Conservation (phyloP, 306 rosid species). For the Glycine latifolia region DNA sequence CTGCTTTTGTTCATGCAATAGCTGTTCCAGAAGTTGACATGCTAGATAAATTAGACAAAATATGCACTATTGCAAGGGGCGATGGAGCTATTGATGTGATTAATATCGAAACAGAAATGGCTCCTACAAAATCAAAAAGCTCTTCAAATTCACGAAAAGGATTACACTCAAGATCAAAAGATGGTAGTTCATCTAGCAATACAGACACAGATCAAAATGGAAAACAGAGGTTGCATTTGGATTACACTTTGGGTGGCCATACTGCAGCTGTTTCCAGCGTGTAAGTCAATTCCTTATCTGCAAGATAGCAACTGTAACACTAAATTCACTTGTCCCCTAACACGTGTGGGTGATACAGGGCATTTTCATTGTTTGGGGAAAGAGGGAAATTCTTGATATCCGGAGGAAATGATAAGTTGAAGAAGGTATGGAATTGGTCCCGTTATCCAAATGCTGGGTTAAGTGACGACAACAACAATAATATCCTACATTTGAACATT, state of each 20-base stretch:
- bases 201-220: constrained; percentile 55
- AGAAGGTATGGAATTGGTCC: constrained; percentile 91
- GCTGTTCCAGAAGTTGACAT: constrained; percentile 86
- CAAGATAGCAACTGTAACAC: constrained; percentile 29
- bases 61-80: constrained; percentile 87
- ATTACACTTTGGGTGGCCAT: constrained; percentile 83
- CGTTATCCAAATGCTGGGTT: constrained; percentile 50
- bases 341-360: constrained; percentile 62
- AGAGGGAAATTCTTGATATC: constrained; percentile 85
- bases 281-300: constrained; percentile 61
- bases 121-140: constrained; percentile 57
- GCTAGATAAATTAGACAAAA: constrained; percentile 71
- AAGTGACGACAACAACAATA: constrained; percentile 33
- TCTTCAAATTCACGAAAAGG: constrained; percentile 63
- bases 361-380: constrained; percentile 83
- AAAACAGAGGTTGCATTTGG: constrained; percentile 71
- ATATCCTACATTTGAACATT: constrained; percentile 60
- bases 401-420: constrained; percentile 83
- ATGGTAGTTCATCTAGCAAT: constrained; percentile 48
- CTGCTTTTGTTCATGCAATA: constrained; percentile 85
- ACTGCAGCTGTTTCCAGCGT: constrained; percentile 81
- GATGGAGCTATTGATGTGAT: constrained; percentile 80
- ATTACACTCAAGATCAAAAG: constrained; percentile 66
- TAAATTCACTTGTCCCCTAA: constrained; percentile 40
- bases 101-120: constrained; percentile 70